These are phyloP conservation scores for Rhodomyrtus tomentosa DNA, from an alignment of 345 rosid genomes.

Conservation along the genomic window DNA sequence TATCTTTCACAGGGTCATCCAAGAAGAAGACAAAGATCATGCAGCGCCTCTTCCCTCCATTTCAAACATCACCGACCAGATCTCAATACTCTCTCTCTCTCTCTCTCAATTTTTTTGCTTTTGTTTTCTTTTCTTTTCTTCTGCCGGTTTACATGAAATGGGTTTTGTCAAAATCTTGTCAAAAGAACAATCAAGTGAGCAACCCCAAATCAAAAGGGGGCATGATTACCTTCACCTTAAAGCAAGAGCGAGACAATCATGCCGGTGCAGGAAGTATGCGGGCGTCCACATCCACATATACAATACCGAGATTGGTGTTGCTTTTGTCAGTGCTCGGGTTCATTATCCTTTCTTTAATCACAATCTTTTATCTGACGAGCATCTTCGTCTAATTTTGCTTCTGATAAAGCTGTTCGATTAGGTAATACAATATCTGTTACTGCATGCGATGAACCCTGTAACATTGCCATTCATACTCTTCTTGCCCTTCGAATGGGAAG, in stretches of 20 bases:
- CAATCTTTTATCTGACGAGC: neutral
- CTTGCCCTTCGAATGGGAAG: no score
- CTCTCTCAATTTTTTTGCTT: neutral
- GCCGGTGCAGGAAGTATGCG: neutral
- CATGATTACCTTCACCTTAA: neutral
- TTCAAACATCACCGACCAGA: neutral
- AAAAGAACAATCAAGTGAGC: neutral
- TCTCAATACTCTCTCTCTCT: neutral
- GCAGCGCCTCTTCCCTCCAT: neutral
- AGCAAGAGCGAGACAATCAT: slow-evolving; percentile 4
- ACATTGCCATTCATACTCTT: no score
- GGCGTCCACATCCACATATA: neutral
- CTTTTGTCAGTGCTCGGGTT: neutral
- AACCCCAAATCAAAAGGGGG: neutral
- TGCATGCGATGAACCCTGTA: neutral
- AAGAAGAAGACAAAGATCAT: neutral
- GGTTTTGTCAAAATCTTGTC: slow-evolving; percentile 6
- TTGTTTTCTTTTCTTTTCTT: neutral
- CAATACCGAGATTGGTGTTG: neutral
- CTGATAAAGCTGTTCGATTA: neutral
- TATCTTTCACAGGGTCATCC: neutral
- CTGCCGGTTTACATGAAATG: neutral
- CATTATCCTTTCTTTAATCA: neutral
- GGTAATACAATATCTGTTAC: neutral
- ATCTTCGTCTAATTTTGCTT: neutral